Evolutionary conservation across 371 early-diverging fungal species (phyloP).

Genomic region (Phascolomyces articulosus): DNA sequence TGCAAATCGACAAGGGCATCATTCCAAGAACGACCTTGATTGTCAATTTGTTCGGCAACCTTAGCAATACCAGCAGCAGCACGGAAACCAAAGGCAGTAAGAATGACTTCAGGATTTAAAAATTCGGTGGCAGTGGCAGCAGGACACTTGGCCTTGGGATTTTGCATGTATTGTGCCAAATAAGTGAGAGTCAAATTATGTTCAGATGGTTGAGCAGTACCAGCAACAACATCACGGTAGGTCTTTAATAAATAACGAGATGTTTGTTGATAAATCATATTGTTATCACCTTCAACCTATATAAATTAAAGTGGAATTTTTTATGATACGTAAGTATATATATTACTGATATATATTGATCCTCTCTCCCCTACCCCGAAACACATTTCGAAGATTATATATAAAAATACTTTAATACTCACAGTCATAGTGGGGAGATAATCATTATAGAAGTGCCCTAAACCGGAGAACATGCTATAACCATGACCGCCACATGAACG

Average conservation of each 20-base stretch:
- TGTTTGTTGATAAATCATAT: constrained; percentile 74
- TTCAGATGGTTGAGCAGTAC: constrained; percentile 51
- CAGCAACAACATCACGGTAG: constrained; percentile 50
- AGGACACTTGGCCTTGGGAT: constrained; percentile 59
- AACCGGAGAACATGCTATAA: constrained; percentile 74
- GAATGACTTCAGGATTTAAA: constrained; percentile 59
- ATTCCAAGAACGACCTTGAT: constrained; percentile 64
- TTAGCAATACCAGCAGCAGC: constrained; percentile 60
- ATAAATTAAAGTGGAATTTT: no score
- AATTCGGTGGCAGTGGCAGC: constrained; percentile 51
- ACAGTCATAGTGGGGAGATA: constrained; percentile 62
- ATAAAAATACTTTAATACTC: no score
- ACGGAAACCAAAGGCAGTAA: constrained; percentile 72
- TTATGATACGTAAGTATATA: no score
- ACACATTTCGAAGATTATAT: no score
- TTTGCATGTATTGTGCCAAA: constrained; percentile 49
- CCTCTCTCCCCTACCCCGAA: no score
- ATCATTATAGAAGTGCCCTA: constrained; percentile 70
- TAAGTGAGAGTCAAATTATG: constrained; percentile 58
- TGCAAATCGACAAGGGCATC: constrained; percentile 66
- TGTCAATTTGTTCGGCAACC: constrained; percentile 57
- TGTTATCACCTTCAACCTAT: constrained; percentile 79
- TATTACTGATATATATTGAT: no score
- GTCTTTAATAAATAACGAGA: constrained; percentile 70
- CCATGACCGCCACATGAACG: constrained; percentile 86